Percentiles rank a stretch among this genome's conserved stretches.
phyloP scores from a whole-genome alignment of 2,329 filamentous ascomycete genomes.

The Aureobasidium sp. region DNA sequence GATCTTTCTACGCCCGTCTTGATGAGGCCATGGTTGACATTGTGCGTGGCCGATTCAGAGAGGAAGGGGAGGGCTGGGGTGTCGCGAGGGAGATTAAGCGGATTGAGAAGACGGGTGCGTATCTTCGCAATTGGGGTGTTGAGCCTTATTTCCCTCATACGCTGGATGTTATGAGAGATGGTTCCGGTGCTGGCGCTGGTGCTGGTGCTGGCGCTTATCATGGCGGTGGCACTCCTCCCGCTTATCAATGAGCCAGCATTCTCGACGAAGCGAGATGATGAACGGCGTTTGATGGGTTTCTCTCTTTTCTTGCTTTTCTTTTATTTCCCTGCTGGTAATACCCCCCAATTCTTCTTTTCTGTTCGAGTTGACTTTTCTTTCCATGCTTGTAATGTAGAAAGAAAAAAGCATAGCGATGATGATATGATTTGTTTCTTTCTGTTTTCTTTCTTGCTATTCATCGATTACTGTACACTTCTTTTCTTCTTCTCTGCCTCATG shows the following conservation, averaged over 20 bases:
- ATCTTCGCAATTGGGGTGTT: slow-evolving; percentile 46
- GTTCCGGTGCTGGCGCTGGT: slow-evolving; percentile 17
- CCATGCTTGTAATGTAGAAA: not conserved
- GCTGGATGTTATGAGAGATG: slow-evolving; percentile 42
- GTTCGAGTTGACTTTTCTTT: not conserved
- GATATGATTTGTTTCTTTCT: not conserved
- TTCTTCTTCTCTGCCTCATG: too few species aligned
- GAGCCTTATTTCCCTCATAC: slow-evolving; percentile 49
- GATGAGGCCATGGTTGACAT: slow-evolving; percentile 48
- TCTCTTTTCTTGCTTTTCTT: not conserved
- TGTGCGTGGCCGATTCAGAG: slow-evolving; percentile 42
- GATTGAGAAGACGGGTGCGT: slow-evolving; percentile 49
- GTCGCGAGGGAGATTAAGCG: slow-evolving; percentile 48
- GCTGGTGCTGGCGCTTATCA: slow-evolving; percentile 6
- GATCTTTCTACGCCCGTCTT: slow-evolving; percentile 44
- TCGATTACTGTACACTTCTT: not conserved
- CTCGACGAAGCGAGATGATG: not conserved
- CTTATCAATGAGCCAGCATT: slow-evolving; percentile 17
- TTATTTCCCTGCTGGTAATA: slow-evolving; percentile 2
- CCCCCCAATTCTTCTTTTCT: too few species aligned
- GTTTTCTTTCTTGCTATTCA: not conserved
- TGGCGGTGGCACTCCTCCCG: slow-evolving; percentile 20
- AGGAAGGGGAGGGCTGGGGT: slow-evolving; percentile 46
- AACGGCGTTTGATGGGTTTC: not conserved
- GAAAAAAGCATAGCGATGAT: not conserved